Evolutionary conservation across 2,329 filamentous ascomycete species (phyloP).

Genomic region (Calonectria naviculata): DNA sequence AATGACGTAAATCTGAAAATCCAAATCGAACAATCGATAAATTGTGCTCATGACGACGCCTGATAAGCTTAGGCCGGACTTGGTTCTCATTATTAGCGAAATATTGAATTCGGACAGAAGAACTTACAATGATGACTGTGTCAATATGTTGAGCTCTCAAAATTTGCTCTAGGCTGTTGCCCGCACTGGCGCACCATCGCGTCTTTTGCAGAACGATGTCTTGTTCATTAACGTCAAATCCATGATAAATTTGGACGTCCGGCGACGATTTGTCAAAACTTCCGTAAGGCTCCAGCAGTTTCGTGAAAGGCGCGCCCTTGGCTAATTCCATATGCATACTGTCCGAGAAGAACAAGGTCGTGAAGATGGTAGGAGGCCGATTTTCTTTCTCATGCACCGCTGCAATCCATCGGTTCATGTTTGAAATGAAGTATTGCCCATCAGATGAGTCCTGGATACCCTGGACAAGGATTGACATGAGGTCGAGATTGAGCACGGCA

Average conservation of each 20-base stretch:
- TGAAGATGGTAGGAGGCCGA: neutral
- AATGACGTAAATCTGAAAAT: constrained; percentile 55
- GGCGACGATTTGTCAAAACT: constrained; percentile 14
- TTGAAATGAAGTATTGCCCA: neutral
- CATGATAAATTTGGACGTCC: constrained; percentile 44
- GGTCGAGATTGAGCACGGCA: constrained; percentile 48
- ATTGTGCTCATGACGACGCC: constrained; percentile 55
- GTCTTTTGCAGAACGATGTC: constrained; percentile 52
- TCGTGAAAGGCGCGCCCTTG: neutral
- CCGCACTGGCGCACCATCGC: constrained; percentile 53
- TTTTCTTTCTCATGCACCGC: neutral
- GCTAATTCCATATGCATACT: neutral
- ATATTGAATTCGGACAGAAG: no score
- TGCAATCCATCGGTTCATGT: neutral
- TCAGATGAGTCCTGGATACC: constrained; percentile 44
- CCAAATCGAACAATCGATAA: constrained; percentile 55
- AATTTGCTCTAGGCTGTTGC: constrained; percentile 54
- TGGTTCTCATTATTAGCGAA: neutral
- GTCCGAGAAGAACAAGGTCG: neutral
- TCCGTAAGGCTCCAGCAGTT: neutral
- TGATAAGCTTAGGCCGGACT: constrained; percentile 53
- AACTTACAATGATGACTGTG: constrained; percentile 1
- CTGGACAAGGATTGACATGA: constrained; percentile 50
- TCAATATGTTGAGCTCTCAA: constrained; percentile 34
- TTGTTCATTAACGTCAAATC: constrained; percentile 44